phyloP scores from a whole-genome alignment of 345 rosid species.

The Gossypium sturtianum region DNA sequence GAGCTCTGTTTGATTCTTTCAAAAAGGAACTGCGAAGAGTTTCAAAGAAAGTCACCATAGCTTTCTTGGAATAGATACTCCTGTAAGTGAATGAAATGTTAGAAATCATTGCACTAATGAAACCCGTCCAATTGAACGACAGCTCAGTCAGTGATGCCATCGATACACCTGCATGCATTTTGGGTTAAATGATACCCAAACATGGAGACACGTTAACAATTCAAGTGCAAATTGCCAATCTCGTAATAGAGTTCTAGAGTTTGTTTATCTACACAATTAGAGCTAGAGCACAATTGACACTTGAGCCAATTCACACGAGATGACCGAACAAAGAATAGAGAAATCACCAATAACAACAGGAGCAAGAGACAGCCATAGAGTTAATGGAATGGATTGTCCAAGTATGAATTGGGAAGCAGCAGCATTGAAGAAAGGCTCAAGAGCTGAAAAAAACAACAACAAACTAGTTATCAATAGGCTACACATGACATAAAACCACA shows the following conservation, averaged over 20 bases:
- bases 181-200: slow-evolving; percentile 1
- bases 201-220: not conserved
- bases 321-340: not conserved
- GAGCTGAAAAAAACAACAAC: slow-evolving; percentile 41
- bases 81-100: slow-evolving; percentile 91
- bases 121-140: slow-evolving; percentile 91
- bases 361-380: slow-evolving; percentile 84
- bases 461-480: not conserved
- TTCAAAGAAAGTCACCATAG: slow-evolving; percentile 57
- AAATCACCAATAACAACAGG: slow-evolving; percentile 79
- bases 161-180: slow-evolving; percentile 54
- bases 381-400: slow-evolving; percentile 70
- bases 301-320: not conserved
- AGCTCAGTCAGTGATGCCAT: slow-evolving; percentile 91
- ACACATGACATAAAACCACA: too few relatives aligned
- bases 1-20: not conserved
- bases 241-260: not conserved
- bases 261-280: not conserved
- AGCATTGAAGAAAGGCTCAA: slow-evolving; percentile 97
- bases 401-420: slow-evolving; percentile 88
- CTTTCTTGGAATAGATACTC: slow-evolving; percentile 94
- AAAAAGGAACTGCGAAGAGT: not conserved
- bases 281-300: not conserved
- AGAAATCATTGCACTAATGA: slow-evolving; percentile 96
- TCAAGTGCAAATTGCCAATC: not conserved